A percentile compares a stretch with the other conserved stretches of the same genome.
phyloP scores from a whole-genome alignment of 306 rosid species.

The Aeschynomene evenia region DNA sequence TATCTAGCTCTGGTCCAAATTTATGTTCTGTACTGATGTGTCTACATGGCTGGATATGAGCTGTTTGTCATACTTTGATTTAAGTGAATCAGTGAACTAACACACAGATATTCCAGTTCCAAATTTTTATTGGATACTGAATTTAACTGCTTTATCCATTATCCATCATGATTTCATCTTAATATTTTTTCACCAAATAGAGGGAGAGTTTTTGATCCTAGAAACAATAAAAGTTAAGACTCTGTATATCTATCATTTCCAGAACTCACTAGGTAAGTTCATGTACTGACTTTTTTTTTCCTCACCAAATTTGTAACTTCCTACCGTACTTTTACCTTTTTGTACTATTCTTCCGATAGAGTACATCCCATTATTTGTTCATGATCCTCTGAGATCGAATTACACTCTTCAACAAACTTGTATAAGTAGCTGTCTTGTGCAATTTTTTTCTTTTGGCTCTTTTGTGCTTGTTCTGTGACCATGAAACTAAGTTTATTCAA shows the following conservation, averaged over 20 bases:
- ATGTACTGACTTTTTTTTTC: no score
- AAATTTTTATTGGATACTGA: neutral
- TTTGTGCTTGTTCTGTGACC: neutral
- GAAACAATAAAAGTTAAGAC: no score
- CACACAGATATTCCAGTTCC: neutral
- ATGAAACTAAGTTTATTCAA: neutral
- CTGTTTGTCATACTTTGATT: conserved; percentile 29
- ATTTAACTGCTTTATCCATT: neutral
- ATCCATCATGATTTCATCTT: conserved; percentile 22
- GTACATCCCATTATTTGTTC: neutral
- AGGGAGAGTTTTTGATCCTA: no score
- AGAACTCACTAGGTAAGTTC: no score
- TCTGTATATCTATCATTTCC: no score
- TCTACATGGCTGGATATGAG: conserved; percentile 31
- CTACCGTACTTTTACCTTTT: neutral
- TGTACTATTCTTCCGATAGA: neutral
- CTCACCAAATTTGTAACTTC: neutral
- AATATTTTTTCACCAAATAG: conserved; percentile 7
- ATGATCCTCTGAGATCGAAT: neutral
- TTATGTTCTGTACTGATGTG: conserved; percentile 22
- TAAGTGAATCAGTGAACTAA: neutral
- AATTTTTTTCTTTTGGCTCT: neutral
- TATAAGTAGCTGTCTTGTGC: neutral
- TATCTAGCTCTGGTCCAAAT: conserved; percentile 23
- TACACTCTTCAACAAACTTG: neutral